Evolutionary conservation across 1,139 yeast species (phyloP), one percentile per base, ranked within the genome.

Genomic region (Sugiyamaella pinicola): DNA sequence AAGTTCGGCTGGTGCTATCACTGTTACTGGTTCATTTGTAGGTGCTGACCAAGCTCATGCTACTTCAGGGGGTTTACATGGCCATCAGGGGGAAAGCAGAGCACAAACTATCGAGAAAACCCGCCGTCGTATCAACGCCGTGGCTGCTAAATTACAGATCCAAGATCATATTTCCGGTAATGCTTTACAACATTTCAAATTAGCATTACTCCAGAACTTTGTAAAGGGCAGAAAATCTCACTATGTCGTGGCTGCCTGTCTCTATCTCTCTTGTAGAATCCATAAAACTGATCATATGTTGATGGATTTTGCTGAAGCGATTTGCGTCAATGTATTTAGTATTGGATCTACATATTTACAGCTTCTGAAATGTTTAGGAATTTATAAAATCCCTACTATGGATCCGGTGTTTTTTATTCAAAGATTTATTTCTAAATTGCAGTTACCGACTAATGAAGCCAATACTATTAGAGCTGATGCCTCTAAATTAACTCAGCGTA

Each of bases 161-260:
- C 89, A 96, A 1, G 96, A 88, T 48, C 86, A 84, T 66, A 83
- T 91, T 9, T 80, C 90, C 2, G 96, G 87, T 55, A 84, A 93
- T 12, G 98, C 97, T 0, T 81, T 83, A 59, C 87, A 86, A 57
- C 88, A 95, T 90, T 95, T 89, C 71, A 83, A 84, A 60, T 74
- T 90, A 54, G 98, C 99, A 0, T 75, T 93, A 37, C 81, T 89
- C 1, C 80, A 84, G 59, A 90, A 90, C 67, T 93, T 93, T 66
- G 98, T 93, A 19, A 96, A 93, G 69, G 99, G 99, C 12, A 79
- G 99, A 63, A 74, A 95, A 59, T 87, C 96, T 1, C 97, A 90
- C 67, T 91, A 91, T 66, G 98, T 93, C 4, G 83, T 91, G 52
- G 96, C 97, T 0, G 90, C 99, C 0, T 93, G 99, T 70, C 76